Conservation (phyloP, 768 basidiomycete genomes). For the Mycena latifolia region DNA sequence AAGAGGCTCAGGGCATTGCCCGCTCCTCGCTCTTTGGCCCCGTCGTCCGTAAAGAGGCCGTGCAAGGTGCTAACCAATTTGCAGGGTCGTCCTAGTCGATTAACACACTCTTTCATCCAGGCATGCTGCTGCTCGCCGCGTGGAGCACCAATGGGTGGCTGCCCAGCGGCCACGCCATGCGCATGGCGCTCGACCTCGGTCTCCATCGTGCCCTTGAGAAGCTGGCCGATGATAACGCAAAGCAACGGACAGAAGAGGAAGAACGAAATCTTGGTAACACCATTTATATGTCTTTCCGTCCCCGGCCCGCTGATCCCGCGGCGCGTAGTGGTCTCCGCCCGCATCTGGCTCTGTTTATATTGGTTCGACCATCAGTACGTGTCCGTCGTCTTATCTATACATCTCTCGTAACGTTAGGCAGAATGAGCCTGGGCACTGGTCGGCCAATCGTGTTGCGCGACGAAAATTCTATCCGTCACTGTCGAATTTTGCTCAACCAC, state of each 20-base stretch:
- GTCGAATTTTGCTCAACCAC: slow-evolving; percentile 83
- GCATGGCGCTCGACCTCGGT: slow-evolving; percentile 95
- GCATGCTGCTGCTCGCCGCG: slow-evolving; percentile 91
- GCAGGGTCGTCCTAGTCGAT: neutral
- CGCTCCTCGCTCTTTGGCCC: slow-evolving; percentile 94
- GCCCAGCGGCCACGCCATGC: slow-evolving; percentile 94
- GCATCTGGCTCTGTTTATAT: slow-evolving; percentile 95
- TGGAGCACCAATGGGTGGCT: slow-evolving; percentile 98
- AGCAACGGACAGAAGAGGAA: slow-evolving; percentile 80
- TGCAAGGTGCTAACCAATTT: slow-evolving; percentile 72
- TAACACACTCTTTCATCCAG: slow-evolving; percentile 50
- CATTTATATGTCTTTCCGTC: slow-evolving; percentile 19
- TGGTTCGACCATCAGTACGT: slow-evolving; percentile 96
- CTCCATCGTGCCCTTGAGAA: slow-evolving; percentile 94
- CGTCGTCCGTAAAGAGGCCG: slow-evolving; percentile 94
- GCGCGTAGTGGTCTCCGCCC: slow-evolving; percentile 83
- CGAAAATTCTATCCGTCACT: slow-evolving; percentile 88
- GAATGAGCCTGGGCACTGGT: slow-evolving; percentile 93
- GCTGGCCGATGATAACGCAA: slow-evolving; percentile 80
- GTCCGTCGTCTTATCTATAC: slow-evolving; percentile 7
- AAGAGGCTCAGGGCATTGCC: slow-evolving; percentile 97
- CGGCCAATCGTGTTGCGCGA: slow-evolving; percentile 92
- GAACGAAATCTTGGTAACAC: slow-evolving; percentile 86
- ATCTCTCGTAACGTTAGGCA: slow-evolving; percentile 43
- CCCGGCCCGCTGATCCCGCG: slow-evolving; percentile 22